A percentile compares a stretch with the other conserved stretches of the same genome.
These are phyloP conservation scores for Eimeria mitis DNA, from an alignment of 169 alveolate genomes.

Conservation along the genomic window DNA sequence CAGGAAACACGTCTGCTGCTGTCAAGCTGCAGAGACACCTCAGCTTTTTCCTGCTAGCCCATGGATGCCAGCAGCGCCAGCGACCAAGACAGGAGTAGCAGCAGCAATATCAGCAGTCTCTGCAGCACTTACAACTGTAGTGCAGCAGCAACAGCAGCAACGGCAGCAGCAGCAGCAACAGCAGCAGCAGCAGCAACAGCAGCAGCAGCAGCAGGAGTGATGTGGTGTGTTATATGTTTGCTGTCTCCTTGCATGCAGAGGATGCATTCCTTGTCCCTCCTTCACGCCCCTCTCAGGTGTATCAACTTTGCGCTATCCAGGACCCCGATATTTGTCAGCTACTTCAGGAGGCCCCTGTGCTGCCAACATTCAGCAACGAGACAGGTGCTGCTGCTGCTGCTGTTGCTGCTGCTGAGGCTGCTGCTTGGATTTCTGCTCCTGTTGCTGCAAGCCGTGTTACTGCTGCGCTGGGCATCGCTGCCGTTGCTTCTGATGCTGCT, in stretches of 20 bases:
- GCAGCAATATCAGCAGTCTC: neutral
- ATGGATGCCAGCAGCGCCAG: neutral
- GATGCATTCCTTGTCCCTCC: conserved; percentile 85
- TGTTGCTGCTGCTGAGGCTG: neutral
- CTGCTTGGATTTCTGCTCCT: neutral
- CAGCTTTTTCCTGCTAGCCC: neutral
- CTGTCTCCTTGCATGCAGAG: conserved; percentile 18
- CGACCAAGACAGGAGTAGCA: no score
- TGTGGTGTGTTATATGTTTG: neutral
- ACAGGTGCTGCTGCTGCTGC: conserved; percentile 74
- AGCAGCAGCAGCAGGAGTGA: neutral
- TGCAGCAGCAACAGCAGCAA: neutral
- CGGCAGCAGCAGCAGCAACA: conserved; percentile 9
- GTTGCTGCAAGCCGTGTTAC: neutral
- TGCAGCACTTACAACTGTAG: no score
- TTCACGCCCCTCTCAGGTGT: conserved; percentile 85
- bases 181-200: conserved; percentile 17
- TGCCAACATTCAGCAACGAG: conserved; percentile 84
- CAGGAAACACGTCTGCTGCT: neutral
- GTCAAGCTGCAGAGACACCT: neutral
- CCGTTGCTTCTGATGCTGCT: neutral
- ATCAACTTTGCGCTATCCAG: conserved; percentile 85
- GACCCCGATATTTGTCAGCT: conserved; percentile 84
- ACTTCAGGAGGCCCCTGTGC: conserved; percentile 83
- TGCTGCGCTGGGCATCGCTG: neutral